Evolutionary conservation across 345 rosid genomes (phyloP).

Genomic region (Brassica nigra): DNA sequence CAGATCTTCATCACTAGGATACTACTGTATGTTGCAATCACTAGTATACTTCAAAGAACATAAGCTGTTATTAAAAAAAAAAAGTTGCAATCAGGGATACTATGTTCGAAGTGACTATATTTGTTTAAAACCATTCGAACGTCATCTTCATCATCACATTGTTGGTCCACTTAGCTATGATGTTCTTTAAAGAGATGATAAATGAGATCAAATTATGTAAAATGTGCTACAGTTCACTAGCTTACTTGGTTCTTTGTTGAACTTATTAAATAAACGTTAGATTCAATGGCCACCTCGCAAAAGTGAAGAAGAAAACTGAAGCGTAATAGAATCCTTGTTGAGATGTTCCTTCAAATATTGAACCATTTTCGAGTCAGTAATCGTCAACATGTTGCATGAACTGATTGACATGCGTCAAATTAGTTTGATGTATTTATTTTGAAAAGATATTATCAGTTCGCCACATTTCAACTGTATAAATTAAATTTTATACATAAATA

Average conservation of each 20-base stretch:
- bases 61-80: not conserved
- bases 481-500: not conserved
- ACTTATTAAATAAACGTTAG: not conserved
- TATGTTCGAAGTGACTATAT: not conserved
- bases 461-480: not conserved
- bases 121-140: not conserved
- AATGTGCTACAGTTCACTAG: conserved; percentile 4
- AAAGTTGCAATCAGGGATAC: not conserved
- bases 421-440: not conserved
- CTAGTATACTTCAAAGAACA: not conserved
- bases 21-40: not conserved
- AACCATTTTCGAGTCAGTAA: not conserved
- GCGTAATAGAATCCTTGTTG: not conserved
- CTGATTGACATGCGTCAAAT: not conserved
- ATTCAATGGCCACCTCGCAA: not conserved
- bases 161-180: conserved; percentile 26
- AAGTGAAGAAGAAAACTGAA: not conserved
- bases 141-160: not conserved
- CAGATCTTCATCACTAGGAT: too few relatives aligned
- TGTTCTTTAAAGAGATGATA: not conserved
- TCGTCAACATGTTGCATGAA: not conserved
- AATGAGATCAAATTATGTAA: not conserved
- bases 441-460: not conserved
- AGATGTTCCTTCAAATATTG: not conserved
- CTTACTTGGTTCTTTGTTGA: conserved; percentile 12